A percentile compares a stretch with the other conserved stretches of the same genome.
phyloP scores from a whole-genome alignment of 2,329 filamentous ascomycete species.

The Fusarium odoratissimum region DNA sequence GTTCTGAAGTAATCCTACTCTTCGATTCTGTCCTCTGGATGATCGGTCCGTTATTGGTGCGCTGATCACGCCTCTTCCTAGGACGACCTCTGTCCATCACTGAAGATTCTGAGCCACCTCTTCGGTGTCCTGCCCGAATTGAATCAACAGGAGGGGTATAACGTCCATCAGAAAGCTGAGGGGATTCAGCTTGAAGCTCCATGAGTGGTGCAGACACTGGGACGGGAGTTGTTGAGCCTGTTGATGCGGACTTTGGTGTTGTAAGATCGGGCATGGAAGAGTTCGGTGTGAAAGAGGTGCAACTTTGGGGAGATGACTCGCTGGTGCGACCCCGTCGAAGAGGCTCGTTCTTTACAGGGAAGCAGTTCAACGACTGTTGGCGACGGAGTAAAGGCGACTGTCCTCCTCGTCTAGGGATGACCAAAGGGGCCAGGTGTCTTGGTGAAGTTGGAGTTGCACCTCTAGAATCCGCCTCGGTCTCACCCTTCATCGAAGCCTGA shows the following conservation, averaged over 20 bases:
- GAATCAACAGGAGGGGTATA: slow-evolving; percentile 44
- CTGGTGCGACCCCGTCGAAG: slow-evolving; percentile 57
- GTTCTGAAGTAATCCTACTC: slow-evolving; percentile 62
- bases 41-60: slow-evolving; percentile 51
- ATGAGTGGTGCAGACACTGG: slow-evolving; percentile 61
- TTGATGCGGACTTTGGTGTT: slow-evolving; percentile 58
- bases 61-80: slow-evolving; percentile 62
- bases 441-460: slow-evolving; percentile 57
- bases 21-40: slow-evolving; percentile 56
- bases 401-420: slow-evolving; percentile 59
- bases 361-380: slow-evolving; percentile 57
- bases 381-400: slow-evolving; percentile 41
- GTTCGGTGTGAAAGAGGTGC: slow-evolving; percentile 54
- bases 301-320: slow-evolving; percentile 57
- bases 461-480: slow-evolving; percentile 23
- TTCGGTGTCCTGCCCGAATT: slow-evolving; percentile 55
- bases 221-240: slow-evolving; percentile 55
- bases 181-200: slow-evolving; percentile 56
- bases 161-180: slow-evolving; percentile 58
- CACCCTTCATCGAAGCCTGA: slow-evolving; percentile 37
- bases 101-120: slow-evolving; percentile 67
- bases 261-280: slow-evolving; percentile 53
- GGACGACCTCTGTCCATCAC: slow-evolving; percentile 72
- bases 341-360: slow-evolving; percentile 60
- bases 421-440: slow-evolving; percentile 65